Evolutionary conservation across 2,329 filamentous ascomycete genomes (phyloP).

Genomic region (Cladophialophora yegresii): DNA sequence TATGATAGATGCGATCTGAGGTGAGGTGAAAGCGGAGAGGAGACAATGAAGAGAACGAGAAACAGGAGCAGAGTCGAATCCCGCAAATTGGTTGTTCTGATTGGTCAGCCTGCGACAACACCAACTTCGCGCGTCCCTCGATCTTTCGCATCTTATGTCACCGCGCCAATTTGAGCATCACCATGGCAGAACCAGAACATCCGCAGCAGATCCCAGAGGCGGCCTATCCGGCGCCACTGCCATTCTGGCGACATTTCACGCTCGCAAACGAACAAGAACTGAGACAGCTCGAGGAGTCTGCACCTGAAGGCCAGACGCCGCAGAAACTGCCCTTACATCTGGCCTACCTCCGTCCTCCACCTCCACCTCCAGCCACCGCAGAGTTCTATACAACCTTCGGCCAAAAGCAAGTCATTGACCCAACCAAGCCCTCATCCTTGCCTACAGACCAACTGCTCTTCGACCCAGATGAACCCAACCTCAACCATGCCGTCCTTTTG

Average conservation of each 20-base stretch:
- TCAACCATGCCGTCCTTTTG: constrained; percentile 59
- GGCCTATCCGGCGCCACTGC: constrained; percentile 81
- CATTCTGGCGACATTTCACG: constrained; percentile 88
- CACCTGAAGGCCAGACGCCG: constrained; percentile 42
- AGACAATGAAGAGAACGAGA: too few species aligned
- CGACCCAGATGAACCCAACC: constrained; percentile 56
- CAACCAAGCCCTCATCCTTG: constrained; percentile 41
- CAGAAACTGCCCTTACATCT: constrained; percentile 68
- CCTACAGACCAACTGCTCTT: constrained; percentile 59
- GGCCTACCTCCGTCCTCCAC: constrained; percentile 76
- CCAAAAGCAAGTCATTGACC: constrained; percentile 66
- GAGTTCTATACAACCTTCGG: constrained; percentile 77
- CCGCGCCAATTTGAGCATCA: constrained; percentile 39
- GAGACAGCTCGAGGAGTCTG: constrained; percentile 47
- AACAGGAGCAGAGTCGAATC: background rate
- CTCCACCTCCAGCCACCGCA: constrained; percentile 61
- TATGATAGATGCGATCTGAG: background rate
- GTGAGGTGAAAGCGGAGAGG: background rate
- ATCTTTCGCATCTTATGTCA: background rate
- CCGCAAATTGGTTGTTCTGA: constrained; percentile 34
- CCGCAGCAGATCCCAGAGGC: constrained; percentile 55
- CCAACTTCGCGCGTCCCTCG: background rate
- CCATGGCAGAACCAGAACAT: constrained; percentile 37
- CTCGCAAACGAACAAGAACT: constrained; percentile 68
- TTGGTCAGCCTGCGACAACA: constrained; percentile 21